Base-by-base conservation (phyloP, 441 rosid species). In the Eruca vesicaria region DNA sequence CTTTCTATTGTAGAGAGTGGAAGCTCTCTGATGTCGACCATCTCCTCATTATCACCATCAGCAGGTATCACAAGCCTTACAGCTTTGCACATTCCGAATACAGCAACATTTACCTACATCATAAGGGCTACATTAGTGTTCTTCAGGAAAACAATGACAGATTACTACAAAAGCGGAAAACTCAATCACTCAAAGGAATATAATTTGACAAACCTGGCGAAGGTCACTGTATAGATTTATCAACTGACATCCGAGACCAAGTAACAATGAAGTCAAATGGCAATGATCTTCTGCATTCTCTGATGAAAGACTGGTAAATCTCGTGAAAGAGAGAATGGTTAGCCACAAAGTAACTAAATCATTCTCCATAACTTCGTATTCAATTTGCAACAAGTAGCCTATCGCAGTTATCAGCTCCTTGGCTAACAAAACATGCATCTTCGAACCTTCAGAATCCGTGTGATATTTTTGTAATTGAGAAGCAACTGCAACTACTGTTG, bases 161-260 rank as follows among this genome's bases (percentile, higher is more conserved):
- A 36, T 61, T 62, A 50, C 55, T 32, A 21, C 52, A 66, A 80
- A 71, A 66, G 63, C 61, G 36, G 63, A 68, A 21, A 60, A 68
- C 16, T 53, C 45, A 68, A 60, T 58, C 53, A 62, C 72, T 72
- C 18, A 38, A n/a, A 68, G 35, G 53, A 26, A 73, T 75, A 56
- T 41, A 21, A 29, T 32, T 68, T 64, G 65, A 86, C 93, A 78
- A 83, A 96, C 99, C 99, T 94, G 97, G 61, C 96, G 96, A 71
- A 96, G 92, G 29, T 94, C 97, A 77, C 96, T 76, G 73, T 86
- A 90, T 69, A 96, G 91, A 77, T 84, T 77, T 82, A 96, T 81
- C 78, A 96, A 83, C 80, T 88, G 96, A 78, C 92, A 83, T 68
- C 91, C 98, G 74, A 88, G 87, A 58, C 78, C 72, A 14, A 87